Percentiles rank a stretch among this genome's conserved stretches.
These are phyloP conservation scores for Rosa multiflora DNA, from an alignment of 306 rosid genomes.

Conservation along the genomic window DNA sequence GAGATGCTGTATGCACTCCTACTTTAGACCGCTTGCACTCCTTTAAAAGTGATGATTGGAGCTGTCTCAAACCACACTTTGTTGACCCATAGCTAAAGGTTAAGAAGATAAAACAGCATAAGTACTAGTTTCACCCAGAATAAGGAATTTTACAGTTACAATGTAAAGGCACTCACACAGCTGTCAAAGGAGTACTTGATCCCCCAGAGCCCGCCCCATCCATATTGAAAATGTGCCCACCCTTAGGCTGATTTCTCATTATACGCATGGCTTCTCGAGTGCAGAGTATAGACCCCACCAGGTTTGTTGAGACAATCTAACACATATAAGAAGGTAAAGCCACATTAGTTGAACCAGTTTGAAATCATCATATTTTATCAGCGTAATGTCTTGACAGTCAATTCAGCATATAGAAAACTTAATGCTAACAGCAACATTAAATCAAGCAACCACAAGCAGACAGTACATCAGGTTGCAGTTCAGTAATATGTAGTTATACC, in stretches of 20 bases:
- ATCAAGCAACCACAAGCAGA: not conserved
- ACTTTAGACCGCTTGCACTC: slow-evolving; percentile 84
- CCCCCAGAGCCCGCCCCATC: slow-evolving; percentile 99
- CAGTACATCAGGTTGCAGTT: not conserved
- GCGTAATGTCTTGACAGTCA: too few relatives aligned
- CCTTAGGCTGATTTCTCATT: slow-evolving; percentile 66
- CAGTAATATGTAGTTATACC: slow-evolving; percentile 38
- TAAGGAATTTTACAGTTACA: slow-evolving; percentile 23
- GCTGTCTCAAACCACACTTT: slow-evolving; percentile 90
- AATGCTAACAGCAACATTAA: not conserved
- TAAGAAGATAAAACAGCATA: slow-evolving; percentile 16
- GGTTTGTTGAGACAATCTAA: slow-evolving; percentile 92
- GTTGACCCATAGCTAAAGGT: slow-evolving; percentile 85
- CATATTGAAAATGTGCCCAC: slow-evolving; percentile 95
- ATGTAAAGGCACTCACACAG: slow-evolving; percentile 64
- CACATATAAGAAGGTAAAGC: slow-evolving; percentile 10
- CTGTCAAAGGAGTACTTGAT: slow-evolving; percentile 94
- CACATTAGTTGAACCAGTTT: slow-evolving; percentile 2
- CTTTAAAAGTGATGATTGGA: slow-evolving; percentile 78
- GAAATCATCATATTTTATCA: not conserved
- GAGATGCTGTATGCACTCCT: slow-evolving; percentile 93
- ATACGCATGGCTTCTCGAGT: slow-evolving; percentile 86
- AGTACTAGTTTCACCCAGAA: slow-evolving; percentile 28
- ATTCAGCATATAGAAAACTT: not conserved
- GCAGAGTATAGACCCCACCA: slow-evolving; percentile 87